A percentile compares a stretch with the other conserved stretches of the same genome.
Conservation (phyloP, 1,284 basidiomycete genomes). For the Irpex sp. region DNA sequence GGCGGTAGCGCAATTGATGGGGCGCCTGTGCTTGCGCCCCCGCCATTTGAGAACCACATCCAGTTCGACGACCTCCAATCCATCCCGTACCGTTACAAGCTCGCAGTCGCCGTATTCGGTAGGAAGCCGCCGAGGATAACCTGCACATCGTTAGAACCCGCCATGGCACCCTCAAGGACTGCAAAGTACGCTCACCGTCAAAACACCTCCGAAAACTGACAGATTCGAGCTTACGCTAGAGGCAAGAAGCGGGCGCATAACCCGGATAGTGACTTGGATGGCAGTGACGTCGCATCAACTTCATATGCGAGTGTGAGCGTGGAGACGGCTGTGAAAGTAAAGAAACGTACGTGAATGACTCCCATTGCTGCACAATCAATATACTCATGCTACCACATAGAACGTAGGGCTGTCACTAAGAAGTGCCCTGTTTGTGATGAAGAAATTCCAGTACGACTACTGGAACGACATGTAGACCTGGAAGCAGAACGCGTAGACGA, state of each 20-base stretch:
- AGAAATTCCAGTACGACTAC: slow-evolving; percentile 72
- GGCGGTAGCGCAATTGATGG: neutral
- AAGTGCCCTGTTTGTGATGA: slow-evolving; percentile 80
- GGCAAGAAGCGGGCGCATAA: slow-evolving; percentile 20
- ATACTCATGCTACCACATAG: slow-evolving; percentile 37
- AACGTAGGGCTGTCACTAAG: slow-evolving; percentile 77
- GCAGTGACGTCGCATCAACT: slow-evolving; percentile 10
- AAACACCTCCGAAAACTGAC: slow-evolving; percentile 13
- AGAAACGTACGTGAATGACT: slow-evolving; percentile 34
- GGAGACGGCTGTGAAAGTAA: slow-evolving; percentile 24
- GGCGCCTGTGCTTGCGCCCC: neutral
- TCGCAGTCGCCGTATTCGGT: slow-evolving; percentile 1
- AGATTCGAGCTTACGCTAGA: slow-evolving; percentile 12
- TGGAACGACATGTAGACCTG: slow-evolving; percentile 67
- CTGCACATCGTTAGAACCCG: slow-evolving; percentile 1
- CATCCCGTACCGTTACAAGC: slow-evolving; percentile 14
- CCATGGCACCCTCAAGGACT: slow-evolving; percentile 27
- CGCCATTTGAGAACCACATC: slow-evolving; percentile 16
- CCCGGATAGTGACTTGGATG: slow-evolving; percentile 13
- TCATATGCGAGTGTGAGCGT: slow-evolving; percentile 4
- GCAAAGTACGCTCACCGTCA: slow-evolving; percentile 31
- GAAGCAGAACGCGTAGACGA: slow-evolving; percentile 75
- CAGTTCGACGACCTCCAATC: slow-evolving; percentile 13
- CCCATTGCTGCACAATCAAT: too few relatives aligned
- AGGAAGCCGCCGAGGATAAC: neutral